A percentile compares a stretch with the other conserved stretches of the same genome.
phyloP scores from a whole-genome alignment of 805 yeast species.

The Pichia gijzeniarum region DNA sequence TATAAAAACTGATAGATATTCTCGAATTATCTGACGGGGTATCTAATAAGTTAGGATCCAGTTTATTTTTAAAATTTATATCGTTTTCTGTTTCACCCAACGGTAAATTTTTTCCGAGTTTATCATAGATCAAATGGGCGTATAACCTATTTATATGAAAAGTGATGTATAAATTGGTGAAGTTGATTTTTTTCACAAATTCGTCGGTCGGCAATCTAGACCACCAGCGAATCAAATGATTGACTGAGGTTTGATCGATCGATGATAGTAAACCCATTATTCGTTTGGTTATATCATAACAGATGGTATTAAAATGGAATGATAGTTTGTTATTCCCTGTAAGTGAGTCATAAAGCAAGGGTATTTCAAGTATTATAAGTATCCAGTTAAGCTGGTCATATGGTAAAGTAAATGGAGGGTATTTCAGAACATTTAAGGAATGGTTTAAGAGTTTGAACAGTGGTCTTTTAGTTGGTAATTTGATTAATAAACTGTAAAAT shows the following conservation, averaged over 20 bases:
- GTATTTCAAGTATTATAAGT: conserved; percentile 62
- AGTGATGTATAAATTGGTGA: conserved; percentile 70
- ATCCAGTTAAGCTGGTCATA: conserved; percentile 51
- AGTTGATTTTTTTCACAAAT: conserved; percentile 52
- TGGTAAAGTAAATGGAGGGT: conserved; percentile 37
- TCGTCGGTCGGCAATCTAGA: conserved; percentile 36
- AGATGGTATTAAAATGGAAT: conserved; percentile 46
- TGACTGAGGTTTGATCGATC: conserved; percentile 33
- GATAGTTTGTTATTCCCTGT: conserved; percentile 21
- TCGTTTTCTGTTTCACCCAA: conserved; percentile 21
- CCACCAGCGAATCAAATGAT: conserved; percentile 49
- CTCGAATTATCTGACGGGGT: conserved; percentile 20
- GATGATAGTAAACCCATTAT: conserved; percentile 62
- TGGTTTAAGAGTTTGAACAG: conserved; percentile 48
- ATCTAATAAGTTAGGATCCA: background rate
- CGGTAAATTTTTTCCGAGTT: conserved; percentile 16
- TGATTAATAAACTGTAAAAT: conserved; percentile 40
- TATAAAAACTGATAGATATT: conserved; percentile 54
- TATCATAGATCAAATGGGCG: conserved; percentile 26
- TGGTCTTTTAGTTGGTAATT: conserved; percentile 57
- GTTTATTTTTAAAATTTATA: conserved; percentile 25
- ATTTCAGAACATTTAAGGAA: conserved; percentile 44
- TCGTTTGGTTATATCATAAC: conserved; percentile 67
- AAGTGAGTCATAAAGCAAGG: conserved; percentile 47
- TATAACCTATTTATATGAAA: conserved; percentile 60